Percentiles rank a stretch among this genome's conserved stretches.
Conservation (phyloP, 148 eudicot species). For the Chenopodium quinoa region DNA sequence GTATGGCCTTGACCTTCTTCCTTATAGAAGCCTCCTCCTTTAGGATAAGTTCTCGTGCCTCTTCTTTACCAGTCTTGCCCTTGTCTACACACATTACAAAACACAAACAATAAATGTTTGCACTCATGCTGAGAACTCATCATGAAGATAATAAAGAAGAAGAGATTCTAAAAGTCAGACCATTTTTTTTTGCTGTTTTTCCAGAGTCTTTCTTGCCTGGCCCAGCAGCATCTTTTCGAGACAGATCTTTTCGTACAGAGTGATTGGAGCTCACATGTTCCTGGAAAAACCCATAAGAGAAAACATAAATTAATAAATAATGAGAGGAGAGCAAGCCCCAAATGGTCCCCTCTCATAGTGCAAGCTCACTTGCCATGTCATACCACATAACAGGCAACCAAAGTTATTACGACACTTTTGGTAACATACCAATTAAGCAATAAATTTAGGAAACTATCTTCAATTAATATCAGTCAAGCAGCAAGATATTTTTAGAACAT, state of each 20-base stretch:
- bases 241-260: conserved; percentile 50
- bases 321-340: too few relatives aligned
- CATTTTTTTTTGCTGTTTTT: conserved; percentile 64
- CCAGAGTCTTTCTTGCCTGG: conserved; percentile 64
- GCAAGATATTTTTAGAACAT: too few relatives aligned
- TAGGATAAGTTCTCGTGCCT: conserved; percentile 89
- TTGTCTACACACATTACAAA: conserved; percentile 53
- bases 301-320: background rate
- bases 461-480: too few relatives aligned
- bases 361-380: too few relatives aligned
- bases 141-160: background rate
- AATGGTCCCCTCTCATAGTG: too few relatives aligned
- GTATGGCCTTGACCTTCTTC: conserved; percentile 60
- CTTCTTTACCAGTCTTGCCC: conserved; percentile 93
- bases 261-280: conserved; percentile 55
- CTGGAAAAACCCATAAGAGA: conserved; percentile 35
- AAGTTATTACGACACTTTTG: too few relatives aligned
- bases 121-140: conserved; percentile 6
- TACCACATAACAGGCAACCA: too few relatives aligned
- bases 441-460: too few relatives aligned
- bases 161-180: conserved; percentile 25
- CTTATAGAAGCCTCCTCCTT: conserved; percentile 71
- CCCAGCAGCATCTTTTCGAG: conserved; percentile 45
- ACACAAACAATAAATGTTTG: conserved; percentile 6
- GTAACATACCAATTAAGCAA: too few relatives aligned